Base-by-base conservation (phyloP, 768 basidiomycete genomes). In the Rhodotorula kratochvilovae region DNA sequence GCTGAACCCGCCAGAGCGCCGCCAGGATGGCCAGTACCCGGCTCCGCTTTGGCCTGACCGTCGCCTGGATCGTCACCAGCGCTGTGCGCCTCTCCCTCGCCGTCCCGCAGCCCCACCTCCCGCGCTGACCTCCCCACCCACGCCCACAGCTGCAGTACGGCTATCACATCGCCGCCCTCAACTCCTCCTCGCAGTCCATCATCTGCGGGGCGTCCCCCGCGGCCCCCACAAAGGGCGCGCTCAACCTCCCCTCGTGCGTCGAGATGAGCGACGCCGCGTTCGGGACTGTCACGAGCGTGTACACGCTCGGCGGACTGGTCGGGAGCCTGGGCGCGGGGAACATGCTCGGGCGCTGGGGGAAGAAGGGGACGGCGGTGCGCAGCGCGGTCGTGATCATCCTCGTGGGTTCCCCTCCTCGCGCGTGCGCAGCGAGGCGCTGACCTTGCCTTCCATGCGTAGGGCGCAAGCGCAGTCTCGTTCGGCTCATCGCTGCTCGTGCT, bases 91-190 rank as follows among this genome's bases (percentile, higher is more conserved):
- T 36, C 45, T 36, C 58, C 35, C 45, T n/a, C 62, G 21, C 51
- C 17, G 42, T 45, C 48, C 5, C 25, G 36, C 53, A 5, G 33
- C 50, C 36, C 51, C 58, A 50, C 57, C 42, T 53, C 23, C 46
- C 48, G 48, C n/a, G 17, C 45, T 57, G 42, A 33, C 55, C 48
- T n/a, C 23, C 16, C 12, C n/a, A 0, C 21, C n/a, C 7, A 10
- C 6, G 33, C n/a, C n/a, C n/a, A 27, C 57, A 67, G 65, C 64
- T 45, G 25, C 64, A 90, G 86, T 91, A 91, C 81, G 93, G 92
- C n/a, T 96, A 90, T 80, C 91, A 95, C 80, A 90, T 92, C 53
- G 90, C 92, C 3, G 88, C 88, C 25, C 85, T 97, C 69, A 97
- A 97, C 79, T 92, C 93, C 79, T 87, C 94, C 35, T 87, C 91